phyloP scores from a whole-genome alignment of 192 early-diverging fungal species.

The Ambispora gerdemannii region DNA sequence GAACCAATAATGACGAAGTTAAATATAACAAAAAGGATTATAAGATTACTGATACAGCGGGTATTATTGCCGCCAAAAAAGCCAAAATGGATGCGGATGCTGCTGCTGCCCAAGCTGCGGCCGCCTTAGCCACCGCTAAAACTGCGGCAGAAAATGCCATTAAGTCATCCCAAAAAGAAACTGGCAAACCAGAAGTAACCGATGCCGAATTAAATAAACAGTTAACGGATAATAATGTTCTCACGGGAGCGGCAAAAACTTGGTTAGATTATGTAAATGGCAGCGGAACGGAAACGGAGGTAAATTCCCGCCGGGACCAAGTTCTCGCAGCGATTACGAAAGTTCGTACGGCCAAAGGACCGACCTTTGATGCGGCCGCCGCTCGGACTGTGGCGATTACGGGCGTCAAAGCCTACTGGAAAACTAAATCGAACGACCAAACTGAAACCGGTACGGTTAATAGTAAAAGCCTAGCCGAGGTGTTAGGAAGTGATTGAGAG shows the following conservation, averaged over 20 bases:
- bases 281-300: neutral
- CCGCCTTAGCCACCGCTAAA: neutral
- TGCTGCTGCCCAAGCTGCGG: no score
- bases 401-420: neutral
- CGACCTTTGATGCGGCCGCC: neutral
- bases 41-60: neutral
- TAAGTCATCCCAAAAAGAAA: neutral
- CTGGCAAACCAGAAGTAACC: neutral
- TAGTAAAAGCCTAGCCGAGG: neutral
- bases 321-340: neutral
- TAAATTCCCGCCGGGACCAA: neutral
- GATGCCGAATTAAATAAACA: neutral
- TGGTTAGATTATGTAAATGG: conserved; percentile 1
- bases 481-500: neutral
- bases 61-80: conserved; percentile 6
- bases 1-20: neutral
- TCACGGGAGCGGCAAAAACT: neutral
- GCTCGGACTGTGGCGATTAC: neutral
- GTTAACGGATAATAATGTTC: neutral
- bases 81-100: neutral
- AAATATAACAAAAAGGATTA: neutral
- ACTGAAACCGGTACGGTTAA: conserved; percentile 8
- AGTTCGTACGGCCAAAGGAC: neutral
- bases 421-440: conserved; percentile 3
- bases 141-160: neutral